Conservation (phyloP, 768 basidiomycete genomes). For the Terana coerulea region DNA sequence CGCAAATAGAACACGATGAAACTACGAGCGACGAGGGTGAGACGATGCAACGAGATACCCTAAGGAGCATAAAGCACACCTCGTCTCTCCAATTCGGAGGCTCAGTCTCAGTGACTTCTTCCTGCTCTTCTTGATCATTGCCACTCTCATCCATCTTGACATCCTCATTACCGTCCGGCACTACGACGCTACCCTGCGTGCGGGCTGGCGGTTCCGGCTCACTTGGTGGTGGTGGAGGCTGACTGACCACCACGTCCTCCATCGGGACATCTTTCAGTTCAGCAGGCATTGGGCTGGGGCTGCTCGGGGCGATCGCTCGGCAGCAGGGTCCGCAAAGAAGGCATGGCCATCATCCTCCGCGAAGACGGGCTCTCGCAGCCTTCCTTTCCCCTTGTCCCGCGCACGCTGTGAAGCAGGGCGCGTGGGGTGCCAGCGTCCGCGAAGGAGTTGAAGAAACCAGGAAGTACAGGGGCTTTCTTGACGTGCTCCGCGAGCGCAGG, state of each 20-base stretch:
- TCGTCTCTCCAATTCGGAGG: conserved; percentile 51
- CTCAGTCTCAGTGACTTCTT: conserved; percentile 25
- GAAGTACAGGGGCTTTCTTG: conserved; percentile 20
- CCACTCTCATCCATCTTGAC: conserved; percentile 26
- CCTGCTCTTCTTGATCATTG: conserved; percentile 24
- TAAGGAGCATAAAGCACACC: too few species aligned
- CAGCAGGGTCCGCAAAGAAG: conserved; percentile 13
- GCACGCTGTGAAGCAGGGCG: conserved; percentile 1
- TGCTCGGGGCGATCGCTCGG: conserved; percentile 22
- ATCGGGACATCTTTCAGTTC: conserved; percentile 4
- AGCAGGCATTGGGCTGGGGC: conserved; percentile 15
- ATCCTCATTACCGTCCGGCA: conserved; percentile 10
- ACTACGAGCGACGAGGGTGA: conserved; percentile 33
- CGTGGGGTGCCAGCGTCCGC: conserved; percentile 8
- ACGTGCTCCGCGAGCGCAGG: too few species aligned
- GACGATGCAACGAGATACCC: too few species aligned
- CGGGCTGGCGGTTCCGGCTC: too few species aligned
- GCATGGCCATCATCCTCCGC: conserved; percentile 10
- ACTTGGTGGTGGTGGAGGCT: too few species aligned
- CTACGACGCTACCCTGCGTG: too few species aligned
- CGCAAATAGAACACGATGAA: conserved; percentile 57
- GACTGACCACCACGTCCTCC: background rate
- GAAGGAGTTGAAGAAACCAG: conserved; percentile 27
- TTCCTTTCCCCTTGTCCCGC: conserved; percentile 21
- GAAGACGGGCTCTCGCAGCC: background rate